Percentiles rank a stretch among this genome's conserved stretches.
Evolutionary conservation across 148 eudicot species (phyloP).

Genomic region (Pouteria glomerata): DNA sequence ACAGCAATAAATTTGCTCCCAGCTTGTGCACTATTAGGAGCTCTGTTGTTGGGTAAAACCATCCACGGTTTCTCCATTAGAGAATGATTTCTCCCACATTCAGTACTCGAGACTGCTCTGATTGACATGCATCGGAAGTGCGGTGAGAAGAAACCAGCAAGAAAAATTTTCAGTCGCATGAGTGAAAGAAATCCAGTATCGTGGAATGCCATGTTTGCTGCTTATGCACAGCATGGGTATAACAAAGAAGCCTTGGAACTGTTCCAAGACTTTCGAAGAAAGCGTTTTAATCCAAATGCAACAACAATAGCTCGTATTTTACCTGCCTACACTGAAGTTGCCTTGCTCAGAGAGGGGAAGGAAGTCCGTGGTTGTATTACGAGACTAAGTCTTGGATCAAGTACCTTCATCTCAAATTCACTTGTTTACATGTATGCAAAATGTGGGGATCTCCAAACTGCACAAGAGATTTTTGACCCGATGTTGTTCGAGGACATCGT

Average conservation of each 20-base stretch:
- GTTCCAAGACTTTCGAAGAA: slow-evolving; percentile 26
- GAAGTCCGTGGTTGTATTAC: slow-evolving; percentile 52
- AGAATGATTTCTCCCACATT: slow-evolving; percentile 37
- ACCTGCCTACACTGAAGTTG: slow-evolving; percentile 61
- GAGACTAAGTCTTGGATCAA: slow-evolving; percentile 20
- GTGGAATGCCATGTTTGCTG: slow-evolving; percentile 61
- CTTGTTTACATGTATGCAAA: slow-evolving; percentile 58
- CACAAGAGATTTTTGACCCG: slow-evolving; percentile 39
- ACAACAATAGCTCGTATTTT: slow-evolving; percentile 42
- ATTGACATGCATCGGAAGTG: slow-evolving; percentile 65
- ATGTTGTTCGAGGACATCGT: slow-evolving; percentile 45
- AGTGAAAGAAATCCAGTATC: slow-evolving; percentile 37
- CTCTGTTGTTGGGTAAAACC: slow-evolving; percentile 39
- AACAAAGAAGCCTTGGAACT: slow-evolving; percentile 40
- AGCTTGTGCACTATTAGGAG: slow-evolving; percentile 47
- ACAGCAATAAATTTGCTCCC: slow-evolving; percentile 59
- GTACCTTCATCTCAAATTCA: slow-evolving; percentile 44
- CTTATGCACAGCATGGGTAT: slow-evolving; percentile 45
- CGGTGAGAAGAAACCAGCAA: slow-evolving; percentile 28
- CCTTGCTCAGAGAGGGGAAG: slow-evolving; percentile 47
- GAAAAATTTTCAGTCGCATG: slow-evolving; percentile 33
- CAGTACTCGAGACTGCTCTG: slow-evolving; percentile 50
- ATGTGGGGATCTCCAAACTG: slow-evolving; percentile 58
- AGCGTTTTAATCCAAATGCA: slow-evolving; percentile 43
- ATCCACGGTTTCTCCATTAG: slow-evolving; percentile 49